Evolutionary conservation across 208 protist species (phyloP).

Genomic region (Phytomonas sp.): DNA sequence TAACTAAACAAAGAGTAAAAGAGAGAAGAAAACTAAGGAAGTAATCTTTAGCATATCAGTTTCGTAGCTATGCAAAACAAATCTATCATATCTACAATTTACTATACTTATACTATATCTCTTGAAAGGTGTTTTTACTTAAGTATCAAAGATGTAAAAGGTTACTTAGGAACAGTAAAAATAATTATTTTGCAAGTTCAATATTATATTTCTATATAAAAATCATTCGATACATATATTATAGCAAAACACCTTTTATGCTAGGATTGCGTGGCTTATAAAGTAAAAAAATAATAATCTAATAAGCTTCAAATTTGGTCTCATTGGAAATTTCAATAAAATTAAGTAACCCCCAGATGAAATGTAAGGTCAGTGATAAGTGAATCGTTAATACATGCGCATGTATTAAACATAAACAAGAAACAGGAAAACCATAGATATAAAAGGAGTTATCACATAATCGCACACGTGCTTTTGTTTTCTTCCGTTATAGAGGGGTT

Average conservation of each 20-base stretch:
- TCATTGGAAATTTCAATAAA: not conserved
- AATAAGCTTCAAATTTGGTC: not conserved
- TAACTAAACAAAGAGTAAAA: not conserved
- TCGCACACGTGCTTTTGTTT: not conserved
- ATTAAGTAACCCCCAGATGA: not conserved
- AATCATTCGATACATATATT: not conserved
- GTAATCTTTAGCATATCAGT: not conserved
- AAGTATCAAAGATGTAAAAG: not conserved
- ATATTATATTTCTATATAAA: conserved; percentile 1
- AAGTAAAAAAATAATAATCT: not conserved
- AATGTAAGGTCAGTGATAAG: not conserved
- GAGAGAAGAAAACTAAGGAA: not conserved
- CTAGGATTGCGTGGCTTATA: not conserved
- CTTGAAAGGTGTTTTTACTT: no score
- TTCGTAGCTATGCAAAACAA: no score
- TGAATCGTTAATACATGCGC: not conserved
- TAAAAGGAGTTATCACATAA: conserved; percentile 7
- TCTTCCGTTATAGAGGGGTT: not conserved
- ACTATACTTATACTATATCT: no score
- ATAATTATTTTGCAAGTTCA: not conserved
- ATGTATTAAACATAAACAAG: conserved; percentile 1
- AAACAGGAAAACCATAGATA: conserved; percentile 17
- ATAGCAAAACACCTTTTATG: not conserved
- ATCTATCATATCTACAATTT: no score
- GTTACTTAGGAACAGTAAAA: not conserved